Conservation (phyloP, 306 rosid genomes). For the Cajanus cajan region DNA sequence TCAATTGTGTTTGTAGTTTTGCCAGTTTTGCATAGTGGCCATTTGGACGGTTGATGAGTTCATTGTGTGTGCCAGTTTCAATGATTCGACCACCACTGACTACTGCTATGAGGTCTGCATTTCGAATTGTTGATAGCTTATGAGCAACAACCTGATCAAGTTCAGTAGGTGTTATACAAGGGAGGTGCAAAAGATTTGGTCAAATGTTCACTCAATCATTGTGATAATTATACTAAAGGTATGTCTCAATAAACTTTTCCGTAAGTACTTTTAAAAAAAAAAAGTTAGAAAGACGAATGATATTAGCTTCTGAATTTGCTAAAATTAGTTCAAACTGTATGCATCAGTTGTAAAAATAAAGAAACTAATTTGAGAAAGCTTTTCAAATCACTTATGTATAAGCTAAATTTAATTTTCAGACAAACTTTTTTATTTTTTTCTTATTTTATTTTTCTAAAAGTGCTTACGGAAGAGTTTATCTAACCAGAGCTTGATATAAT, state of each 20-base stretch:
- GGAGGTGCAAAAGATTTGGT: not conserved
- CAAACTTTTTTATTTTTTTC: too few relatives aligned
- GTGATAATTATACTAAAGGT: not conserved
- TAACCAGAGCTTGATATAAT: not conserved
- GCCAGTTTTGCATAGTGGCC: slow-evolving; percentile 83
- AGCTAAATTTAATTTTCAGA: too few relatives aligned
- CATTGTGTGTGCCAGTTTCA: slow-evolving; percentile 75
- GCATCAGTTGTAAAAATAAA: too few relatives aligned
- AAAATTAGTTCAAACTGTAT: too few relatives aligned
- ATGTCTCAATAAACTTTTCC: too few relatives aligned
- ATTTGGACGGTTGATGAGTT: slow-evolving; percentile 58
- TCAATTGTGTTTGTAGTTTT: slow-evolving; percentile 72
- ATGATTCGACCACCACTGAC: slow-evolving; percentile 64
- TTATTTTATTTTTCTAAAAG: too few relatives aligned
- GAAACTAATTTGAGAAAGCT: too few relatives aligned
- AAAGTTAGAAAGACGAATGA: too few relatives aligned
- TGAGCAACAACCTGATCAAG: slow-evolving; percentile 86
- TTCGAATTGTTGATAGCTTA: slow-evolving; percentile 87
- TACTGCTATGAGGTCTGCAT: slow-evolving; percentile 86
- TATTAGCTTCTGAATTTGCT: too few relatives aligned
- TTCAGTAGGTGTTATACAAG: not conserved
- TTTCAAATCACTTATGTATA: too few relatives aligned
- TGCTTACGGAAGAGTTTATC: too few relatives aligned
- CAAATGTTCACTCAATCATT: not conserved
- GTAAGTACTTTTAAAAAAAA: too few relatives aligned